A percentile compares a stretch with the other conserved stretches of the same genome.
These are phyloP conservation scores for Fusarium sp. DNA, from an alignment of 2,329 filamentous ascomycete species.

Conservation along the genomic window DNA sequence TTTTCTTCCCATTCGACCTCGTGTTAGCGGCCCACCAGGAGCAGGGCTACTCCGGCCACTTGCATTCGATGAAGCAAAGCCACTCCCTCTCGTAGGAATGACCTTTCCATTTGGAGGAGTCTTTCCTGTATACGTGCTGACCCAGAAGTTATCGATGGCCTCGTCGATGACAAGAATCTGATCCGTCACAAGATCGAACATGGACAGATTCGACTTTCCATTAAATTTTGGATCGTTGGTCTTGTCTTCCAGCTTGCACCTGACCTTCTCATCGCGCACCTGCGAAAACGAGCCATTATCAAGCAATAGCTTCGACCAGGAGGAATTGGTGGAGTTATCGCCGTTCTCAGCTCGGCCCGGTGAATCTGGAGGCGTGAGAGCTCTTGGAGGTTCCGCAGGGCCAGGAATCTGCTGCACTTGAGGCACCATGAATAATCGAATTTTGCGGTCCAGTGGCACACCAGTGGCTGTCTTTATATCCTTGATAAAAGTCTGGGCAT, in stretches of 20 bases:
- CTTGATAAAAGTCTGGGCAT: slow-evolving; percentile 79
- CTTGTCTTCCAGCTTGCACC: slow-evolving; percentile 63
- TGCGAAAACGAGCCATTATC: slow-evolving; percentile 65
- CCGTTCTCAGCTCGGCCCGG: slow-evolving; percentile 47
- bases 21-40: slow-evolving; percentile 70
- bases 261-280: slow-evolving; percentile 44
- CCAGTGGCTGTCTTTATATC: slow-evolving; percentile 75
- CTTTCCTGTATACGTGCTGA: slow-evolving; percentile 61
- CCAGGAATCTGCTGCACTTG: slow-evolving; percentile 54
- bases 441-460: slow-evolving; percentile 76
- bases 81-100: slow-evolving; percentile 48
- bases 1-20: slow-evolving; percentile 76
- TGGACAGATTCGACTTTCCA: slow-evolving; percentile 72
- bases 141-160: slow-evolving; percentile 68
- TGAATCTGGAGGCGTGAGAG: slow-evolving; percentile 56
- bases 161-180: slow-evolving; percentile 88
- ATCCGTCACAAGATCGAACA: slow-evolving; percentile 75
- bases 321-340: slow-evolving; percentile 47
- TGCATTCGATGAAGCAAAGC: slow-evolving; percentile 45
- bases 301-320: slow-evolving; percentile 58
- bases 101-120: slow-evolving; percentile 51
- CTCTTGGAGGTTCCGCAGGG: slow-evolving; percentile 50
- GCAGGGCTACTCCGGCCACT: slow-evolving; percentile 78
- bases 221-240: slow-evolving; percentile 82
- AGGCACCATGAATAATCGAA: slow-evolving; percentile 77